phyloP scores from a whole-genome alignment of 345 rosid species.

The Salix udensis region DNA sequence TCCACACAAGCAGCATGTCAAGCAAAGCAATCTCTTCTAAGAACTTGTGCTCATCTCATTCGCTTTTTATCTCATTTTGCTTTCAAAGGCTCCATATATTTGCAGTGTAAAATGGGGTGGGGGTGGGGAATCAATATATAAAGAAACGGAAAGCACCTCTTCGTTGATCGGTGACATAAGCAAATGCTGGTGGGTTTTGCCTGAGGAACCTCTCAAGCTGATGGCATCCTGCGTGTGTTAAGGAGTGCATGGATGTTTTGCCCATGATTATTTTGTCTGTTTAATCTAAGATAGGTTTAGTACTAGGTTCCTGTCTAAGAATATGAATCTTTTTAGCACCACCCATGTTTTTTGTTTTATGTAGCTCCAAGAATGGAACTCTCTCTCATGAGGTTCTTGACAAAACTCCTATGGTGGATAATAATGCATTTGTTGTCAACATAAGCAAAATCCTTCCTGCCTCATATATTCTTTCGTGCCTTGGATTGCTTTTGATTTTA shows the following conservation, averaged over 20 bases:
- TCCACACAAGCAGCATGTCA: neutral
- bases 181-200: neutral
- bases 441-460: neutral
- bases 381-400: constrained; percentile 4
- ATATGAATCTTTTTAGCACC: neutral
- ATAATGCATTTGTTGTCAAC: neutral
- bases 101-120: neutral
- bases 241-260: too few relatives aligned
- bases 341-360: neutral
- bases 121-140: neutral
- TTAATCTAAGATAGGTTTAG: neutral
- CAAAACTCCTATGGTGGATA: neutral
- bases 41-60: neutral
- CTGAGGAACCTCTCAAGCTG: neutral
- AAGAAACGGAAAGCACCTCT: neutral
- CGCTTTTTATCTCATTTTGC: neutral
- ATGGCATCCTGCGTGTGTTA: neutral
- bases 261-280: neutral
- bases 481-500: neutral
- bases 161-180: neutral
- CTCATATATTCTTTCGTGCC: neutral
- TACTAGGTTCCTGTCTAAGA: neutral
- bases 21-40: neutral
- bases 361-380: neutral
- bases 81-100: neutral